Base-by-base conservation (phyloP, 2,329 filamentous ascomycete genomes). In the Ophiostoma montium region DNA sequence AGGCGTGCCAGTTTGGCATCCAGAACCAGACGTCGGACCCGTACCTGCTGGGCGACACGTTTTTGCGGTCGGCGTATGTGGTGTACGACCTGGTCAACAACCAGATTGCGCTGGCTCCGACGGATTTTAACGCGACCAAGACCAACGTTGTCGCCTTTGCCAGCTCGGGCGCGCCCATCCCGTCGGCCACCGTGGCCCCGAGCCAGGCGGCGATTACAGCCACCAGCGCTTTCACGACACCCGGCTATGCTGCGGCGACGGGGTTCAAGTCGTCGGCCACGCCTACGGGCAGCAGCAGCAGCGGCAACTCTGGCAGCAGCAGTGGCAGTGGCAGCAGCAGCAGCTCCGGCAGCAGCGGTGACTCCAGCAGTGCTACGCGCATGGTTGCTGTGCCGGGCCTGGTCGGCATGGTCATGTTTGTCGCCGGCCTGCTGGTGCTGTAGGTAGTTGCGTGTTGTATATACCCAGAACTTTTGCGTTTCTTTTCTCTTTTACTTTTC, bases 31-130 rank as follows among this genome's bases (percentile, higher is more conserved):
- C 61, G 19, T 57, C 57, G 19, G 53, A 60, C 2, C 62, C 68
- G 0, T 74, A 63, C 54, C 63, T 78, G 38, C 67, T 79, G 10
- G 76, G 76, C 39, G 75, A 77, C 56, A 75, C 71, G 0, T 79
- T 80, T 58, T 61, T 79, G 31, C 70, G 76, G 48, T 78, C 74
- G 1, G 75, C 75, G 1, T 80, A 78, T 53, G 71, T 78, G 6
- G 74, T 78, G 8, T 79, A 77, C 54, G 76, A 80, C 53, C 62
- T 78, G 18, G 66, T 70, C 46, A 78, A 78, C 60, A 73, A 77
- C 58, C 64, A 78, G 56, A 65, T 79, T 49, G 74, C 59, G 16
- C 61, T 80, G 18, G 76, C 75, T 4, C 63, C 67, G 15, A 76
- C 76, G 11, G 65, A 75, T 52, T 77, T 78, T 60, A 76, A 76